phyloP scores from a whole-genome alignment of 352 stramenopile genomes.

The Phytophthora pini region DNA sequence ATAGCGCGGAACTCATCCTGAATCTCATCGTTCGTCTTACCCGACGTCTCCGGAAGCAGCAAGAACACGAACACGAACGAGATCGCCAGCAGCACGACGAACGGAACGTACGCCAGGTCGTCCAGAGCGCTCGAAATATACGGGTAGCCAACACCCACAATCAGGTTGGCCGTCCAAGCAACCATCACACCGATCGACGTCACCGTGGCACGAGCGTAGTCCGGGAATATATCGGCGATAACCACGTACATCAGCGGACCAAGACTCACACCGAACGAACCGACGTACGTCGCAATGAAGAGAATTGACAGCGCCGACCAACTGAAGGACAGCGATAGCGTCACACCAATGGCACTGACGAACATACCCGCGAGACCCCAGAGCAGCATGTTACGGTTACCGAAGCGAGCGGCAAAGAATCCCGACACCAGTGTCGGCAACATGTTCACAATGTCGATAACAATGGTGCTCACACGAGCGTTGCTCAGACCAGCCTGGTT shows the following conservation, averaged over 20 bases:
- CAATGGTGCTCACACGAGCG: slow-evolving; percentile 37
- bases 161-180: slow-evolving; percentile 45
- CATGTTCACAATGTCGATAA: slow-evolving; percentile 52
- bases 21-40: slow-evolving; percentile 61
- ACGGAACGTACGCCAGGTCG: slow-evolving; percentile 45
- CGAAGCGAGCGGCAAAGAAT: slow-evolving; percentile 37
- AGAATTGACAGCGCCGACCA: slow-evolving; percentile 44
- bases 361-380: slow-evolving; percentile 43
- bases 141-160: slow-evolving; percentile 60
- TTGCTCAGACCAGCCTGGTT: slow-evolving; percentile 41
- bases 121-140: slow-evolving; percentile 44
- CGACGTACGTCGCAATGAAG: slow-evolving; percentile 44
- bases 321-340: slow-evolving; percentile 37
- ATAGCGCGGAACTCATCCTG: slow-evolving; percentile 51
- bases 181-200: slow-evolving; percentile 39
- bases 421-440: slow-evolving; percentile 41
- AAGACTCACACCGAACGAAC: slow-evolving; percentile 39
- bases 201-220: slow-evolving; percentile 48
- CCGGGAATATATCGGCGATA: slow-evolving; percentile 53
- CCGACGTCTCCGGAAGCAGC: slow-evolving; percentile 50
- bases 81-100: slow-evolving; percentile 31
- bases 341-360: slow-evolving; percentile 45
- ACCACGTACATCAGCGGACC: slow-evolving; percentile 50
- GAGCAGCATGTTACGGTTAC: slow-evolving; percentile 47
- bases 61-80: slow-evolving; percentile 44